phyloP scores from a whole-genome alignment of 345 rosid genomes.

The Salix udensis region DNA sequence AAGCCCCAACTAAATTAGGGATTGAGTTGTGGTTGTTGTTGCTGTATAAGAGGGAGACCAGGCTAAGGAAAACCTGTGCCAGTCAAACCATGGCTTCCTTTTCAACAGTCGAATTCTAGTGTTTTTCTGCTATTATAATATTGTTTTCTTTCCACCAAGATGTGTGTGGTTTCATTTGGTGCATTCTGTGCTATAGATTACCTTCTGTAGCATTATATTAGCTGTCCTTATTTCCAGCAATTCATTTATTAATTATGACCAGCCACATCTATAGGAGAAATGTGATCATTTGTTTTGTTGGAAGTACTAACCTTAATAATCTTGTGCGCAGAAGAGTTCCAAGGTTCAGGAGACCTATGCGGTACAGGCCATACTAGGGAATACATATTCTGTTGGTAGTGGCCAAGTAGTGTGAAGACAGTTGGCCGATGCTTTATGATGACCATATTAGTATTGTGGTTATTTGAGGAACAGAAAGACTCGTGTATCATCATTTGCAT shows the following conservation, averaged over 20 bases:
- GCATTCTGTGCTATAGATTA: neutral
- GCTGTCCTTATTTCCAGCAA: neutral
- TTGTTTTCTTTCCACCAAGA: neutral
- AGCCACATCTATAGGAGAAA: neutral
- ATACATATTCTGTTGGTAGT: neutral
- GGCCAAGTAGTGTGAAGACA: constrained; percentile 7
- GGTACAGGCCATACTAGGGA: constrained; percentile 83
- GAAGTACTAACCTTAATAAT: neutral
- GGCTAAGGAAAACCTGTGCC: neutral
- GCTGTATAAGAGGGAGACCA: neutral
- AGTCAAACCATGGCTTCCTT: neutral
- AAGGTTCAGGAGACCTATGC: constrained; percentile 83
- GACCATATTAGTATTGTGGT: constrained; percentile 8
- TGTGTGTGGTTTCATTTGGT: neutral
- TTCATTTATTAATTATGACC: neutral
- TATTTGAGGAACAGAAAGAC: neutral
- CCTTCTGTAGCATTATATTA: neutral
- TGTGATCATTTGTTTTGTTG: neutral
- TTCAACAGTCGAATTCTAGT: neutral
- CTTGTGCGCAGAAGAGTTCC: constrained; percentile 78
- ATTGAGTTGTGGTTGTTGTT: neutral
- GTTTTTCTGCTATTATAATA: neutral
- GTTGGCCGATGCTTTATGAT: constrained; percentile 3
- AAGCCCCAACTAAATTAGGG: neutral
- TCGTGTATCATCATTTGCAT: constrained; percentile 18